Base-by-base conservation (phyloP, 1,284 basidiomycete species). In the Heliocybe sulcata region DNA sequence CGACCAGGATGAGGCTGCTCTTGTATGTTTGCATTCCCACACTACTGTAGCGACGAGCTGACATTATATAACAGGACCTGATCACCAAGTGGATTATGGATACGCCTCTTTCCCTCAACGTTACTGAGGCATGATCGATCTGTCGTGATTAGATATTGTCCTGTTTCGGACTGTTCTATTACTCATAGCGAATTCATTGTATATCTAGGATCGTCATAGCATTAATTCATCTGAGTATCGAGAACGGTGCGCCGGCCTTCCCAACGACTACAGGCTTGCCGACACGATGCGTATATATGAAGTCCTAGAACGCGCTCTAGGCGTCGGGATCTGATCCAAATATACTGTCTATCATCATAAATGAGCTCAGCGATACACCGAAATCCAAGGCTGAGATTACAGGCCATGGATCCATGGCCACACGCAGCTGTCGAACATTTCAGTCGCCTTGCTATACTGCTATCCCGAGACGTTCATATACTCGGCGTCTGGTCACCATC, bases 1-100 rank as follows among this genome's bases (percentile, higher is more conserved):
- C 63, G 89, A 95, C 69, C 90, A 93, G 64, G 86, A 90, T 0
- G 86, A 86, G 61, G 89, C 81, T 45, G 82, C 90, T 53, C 71
- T 79, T 59, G 70, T 72, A 54, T 52, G 67, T 59, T 20, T 26
- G 11, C 6, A 6, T 49, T 49, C 8, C 54, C 19, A 57, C 20
- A 20, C 31, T 45, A 12, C 35, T 19, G n/a, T n/a, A n/a, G n/a
- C 27, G 49, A 29, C n/a, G 35, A 9, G 14, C 35, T 53, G 16
- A 33, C 29, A 31, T 31, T 51, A 35, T 19, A 26, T 35, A 51
- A 45, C 55, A 72, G 65, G 76, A 77, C 57, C 72, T 84, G 73
- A 71, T 83, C 62, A 70, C 72, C 42, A 65, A 72, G 54, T 83
- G 81, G 81, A 68, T 83, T 52, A 66, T 69, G 49, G 75, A 81